Base-by-base conservation (phyloP, 208 protist genomes). In the Wallacemonas sp. region DNA sequence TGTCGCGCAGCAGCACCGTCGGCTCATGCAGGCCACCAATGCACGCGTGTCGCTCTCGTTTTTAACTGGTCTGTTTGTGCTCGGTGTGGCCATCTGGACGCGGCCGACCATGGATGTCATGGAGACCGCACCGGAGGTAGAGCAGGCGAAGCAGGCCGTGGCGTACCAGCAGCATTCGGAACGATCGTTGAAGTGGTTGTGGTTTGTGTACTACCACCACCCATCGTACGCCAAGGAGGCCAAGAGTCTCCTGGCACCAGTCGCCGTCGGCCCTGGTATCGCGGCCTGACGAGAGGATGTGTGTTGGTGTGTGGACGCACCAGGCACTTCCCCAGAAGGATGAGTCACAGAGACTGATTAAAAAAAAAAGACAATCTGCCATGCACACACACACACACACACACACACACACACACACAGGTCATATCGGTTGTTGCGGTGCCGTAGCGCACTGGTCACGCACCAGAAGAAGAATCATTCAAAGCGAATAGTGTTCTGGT, bases 171-270 rank as follows among this genome's bases (percentile, higher is more conserved):
- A 84, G 29, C 82, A 92, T 68, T 70, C 81, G 20, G 76, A 84
- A 62, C 28, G 65, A 1, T 65, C 72, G 22, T 67, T 95, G 64
- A 82, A 81, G 46, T 95, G 89, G 89, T 74, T 91, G 61, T 91
- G 86, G 86, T 76, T 76, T 59, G 84, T 95, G 25, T 95, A 95
- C 67, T 89, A 92, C 65, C 83, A 92, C 69, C 89, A 95, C 67
- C 89, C 89, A 11, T 78, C 74, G 16, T 95, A 95, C 61, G 63
- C 70, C 10, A 28, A 32, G 28, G 36, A 72, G 32, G 69, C 49
- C 16, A 36, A 45, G 36, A 45, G 50, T 11, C 26, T 55, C 8
- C 44, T 55, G 2, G 26, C 50, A 5, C 55, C 26, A 0, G 7
- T 41, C 36, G 36, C 36, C 36, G n/a, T n/a, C n/a, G n/a, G n/a